These are phyloP conservation scores for Fusarium robinianum DNA, from an alignment of 2,329 filamentous ascomycete genomes.

Conservation along the genomic window DNA sequence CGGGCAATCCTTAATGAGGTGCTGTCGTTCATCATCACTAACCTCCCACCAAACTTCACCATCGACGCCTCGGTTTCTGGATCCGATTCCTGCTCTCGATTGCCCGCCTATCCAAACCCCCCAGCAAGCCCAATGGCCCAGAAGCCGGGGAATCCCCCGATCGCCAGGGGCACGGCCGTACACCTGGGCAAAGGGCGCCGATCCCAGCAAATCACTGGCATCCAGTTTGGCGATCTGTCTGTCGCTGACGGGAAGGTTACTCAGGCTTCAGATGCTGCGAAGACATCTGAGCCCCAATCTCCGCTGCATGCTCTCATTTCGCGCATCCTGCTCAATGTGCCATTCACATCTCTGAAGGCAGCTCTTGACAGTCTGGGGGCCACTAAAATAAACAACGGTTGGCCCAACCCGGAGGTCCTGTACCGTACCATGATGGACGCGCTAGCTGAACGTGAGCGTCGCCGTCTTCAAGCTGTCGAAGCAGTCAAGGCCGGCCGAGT, in stretches of 20 bases:
- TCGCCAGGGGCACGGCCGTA: conserved; percentile 45
- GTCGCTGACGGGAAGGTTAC: conserved; percentile 36
- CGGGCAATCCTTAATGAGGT: conserved; percentile 58
- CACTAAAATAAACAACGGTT: conserved; percentile 56
- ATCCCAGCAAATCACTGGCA: conserved; percentile 61
- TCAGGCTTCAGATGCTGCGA: conserved; percentile 40
- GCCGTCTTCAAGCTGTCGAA: conserved; percentile 54
- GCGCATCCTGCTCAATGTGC: conserved; percentile 69
- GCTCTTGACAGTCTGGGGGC: conserved; percentile 64
- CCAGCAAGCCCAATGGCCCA: conserved; percentile 13
- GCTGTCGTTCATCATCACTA: conserved; percentile 62
- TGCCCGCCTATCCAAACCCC: conserved; percentile 36
- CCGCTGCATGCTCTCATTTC: conserved; percentile 60
- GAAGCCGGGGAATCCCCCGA: conserved; percentile 29
- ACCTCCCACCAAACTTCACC: conserved; percentile 63
- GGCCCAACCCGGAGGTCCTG: conserved; percentile 53
- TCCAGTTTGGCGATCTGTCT: conserved; percentile 73
- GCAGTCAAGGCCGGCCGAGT: conserved; percentile 46
- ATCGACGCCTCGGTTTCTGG: conserved; percentile 54
- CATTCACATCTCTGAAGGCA: conserved; percentile 67
- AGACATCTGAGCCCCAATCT: conserved; percentile 34
- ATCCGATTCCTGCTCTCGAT: conserved; percentile 46
- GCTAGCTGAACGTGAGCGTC: conserved; percentile 61
- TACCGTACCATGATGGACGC: conserved; percentile 55
- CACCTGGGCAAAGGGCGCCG: conserved; percentile 47